Evolutionary conservation across 1,139 yeast species (phyloP).

Genomic region (Suhomyces maxii): DNA sequence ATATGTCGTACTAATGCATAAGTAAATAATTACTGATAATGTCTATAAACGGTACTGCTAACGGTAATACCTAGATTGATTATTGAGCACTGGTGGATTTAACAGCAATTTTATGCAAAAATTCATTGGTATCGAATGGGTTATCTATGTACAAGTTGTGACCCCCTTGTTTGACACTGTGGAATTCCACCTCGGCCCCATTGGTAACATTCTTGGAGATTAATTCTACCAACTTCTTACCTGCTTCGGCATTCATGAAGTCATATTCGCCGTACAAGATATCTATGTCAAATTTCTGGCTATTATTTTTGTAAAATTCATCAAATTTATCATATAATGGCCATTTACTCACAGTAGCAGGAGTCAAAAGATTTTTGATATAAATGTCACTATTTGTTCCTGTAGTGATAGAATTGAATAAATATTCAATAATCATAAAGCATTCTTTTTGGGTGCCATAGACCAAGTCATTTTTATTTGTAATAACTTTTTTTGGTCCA

Average conservation of each 20-base stretch:
- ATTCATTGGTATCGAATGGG: conserved; percentile 55
- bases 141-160: conserved; percentile 50
- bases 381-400: conserved; percentile 69
- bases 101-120: conserved; percentile 17
- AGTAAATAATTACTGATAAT: too few species aligned
- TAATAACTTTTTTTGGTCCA: conserved; percentile 29
- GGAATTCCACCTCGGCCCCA: conserved; percentile 46
- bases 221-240: conserved; percentile 47
- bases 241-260: conserved; percentile 84
- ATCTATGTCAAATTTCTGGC: conserved; percentile 44
- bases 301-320: conserved; percentile 20
- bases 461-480: conserved; percentile 30
- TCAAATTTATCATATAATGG: conserved; percentile 69
- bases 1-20: too few species aligned
- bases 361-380: conserved; percentile 62
- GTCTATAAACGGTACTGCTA: too few species aligned
- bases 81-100: not conserved
- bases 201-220: conserved; percentile 29
- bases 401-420: conserved; percentile 59
- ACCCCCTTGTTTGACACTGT: conserved; percentile 42
- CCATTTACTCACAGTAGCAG: conserved; percentile 73
- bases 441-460: conserved; percentile 48
- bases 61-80: not conserved
- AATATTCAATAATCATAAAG: conserved; percentile 51
- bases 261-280: conserved; percentile 81